Conservation (phyloP, 169 alveolate species). For the Theileria parva region DNA sequence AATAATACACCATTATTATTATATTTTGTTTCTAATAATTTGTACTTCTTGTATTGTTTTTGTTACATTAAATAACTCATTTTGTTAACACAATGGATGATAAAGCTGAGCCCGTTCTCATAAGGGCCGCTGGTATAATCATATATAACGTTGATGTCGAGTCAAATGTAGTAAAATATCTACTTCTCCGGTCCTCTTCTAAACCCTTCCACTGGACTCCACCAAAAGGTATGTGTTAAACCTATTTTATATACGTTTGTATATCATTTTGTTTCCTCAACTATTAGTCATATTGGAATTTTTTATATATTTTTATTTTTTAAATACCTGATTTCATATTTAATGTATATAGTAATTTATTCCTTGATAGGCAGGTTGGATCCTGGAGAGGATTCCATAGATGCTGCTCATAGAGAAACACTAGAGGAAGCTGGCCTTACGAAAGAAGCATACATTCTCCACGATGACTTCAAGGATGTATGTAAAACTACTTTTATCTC, state of each 20-base stretch:
- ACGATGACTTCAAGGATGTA: conserved; percentile 60
- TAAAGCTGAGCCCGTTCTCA: neutral
- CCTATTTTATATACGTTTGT: neutral
- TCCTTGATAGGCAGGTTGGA: conserved; percentile 54
- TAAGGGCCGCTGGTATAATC: conserved; percentile 68
- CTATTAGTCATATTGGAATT: neutral
- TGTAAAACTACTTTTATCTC: neutral
- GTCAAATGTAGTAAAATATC: conserved; percentile 39
- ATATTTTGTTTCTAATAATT: neutral
- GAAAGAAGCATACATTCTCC: conserved; percentile 54
- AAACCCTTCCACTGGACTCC: conserved; percentile 78
- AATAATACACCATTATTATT: neutral
- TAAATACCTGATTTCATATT: neutral
- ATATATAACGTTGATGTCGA: conserved; percentile 21
- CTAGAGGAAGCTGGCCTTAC: conserved; percentile 72
- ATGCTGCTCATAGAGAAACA: conserved; percentile 76
- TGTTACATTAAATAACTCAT: neutral
- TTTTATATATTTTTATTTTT: neutral
- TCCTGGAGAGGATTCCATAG: conserved; percentile 66
- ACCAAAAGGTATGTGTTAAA: conserved; percentile 68
- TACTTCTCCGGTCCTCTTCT: conserved; percentile 73
- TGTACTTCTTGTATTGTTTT: neutral
- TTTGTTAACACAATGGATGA: conserved; percentile 6
- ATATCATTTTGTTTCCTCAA: too few relatives aligned
- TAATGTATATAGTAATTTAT: neutral